Conservation (phyloP, 169 alveolate genomes). For the Plasmodium coatneyi region DNA sequence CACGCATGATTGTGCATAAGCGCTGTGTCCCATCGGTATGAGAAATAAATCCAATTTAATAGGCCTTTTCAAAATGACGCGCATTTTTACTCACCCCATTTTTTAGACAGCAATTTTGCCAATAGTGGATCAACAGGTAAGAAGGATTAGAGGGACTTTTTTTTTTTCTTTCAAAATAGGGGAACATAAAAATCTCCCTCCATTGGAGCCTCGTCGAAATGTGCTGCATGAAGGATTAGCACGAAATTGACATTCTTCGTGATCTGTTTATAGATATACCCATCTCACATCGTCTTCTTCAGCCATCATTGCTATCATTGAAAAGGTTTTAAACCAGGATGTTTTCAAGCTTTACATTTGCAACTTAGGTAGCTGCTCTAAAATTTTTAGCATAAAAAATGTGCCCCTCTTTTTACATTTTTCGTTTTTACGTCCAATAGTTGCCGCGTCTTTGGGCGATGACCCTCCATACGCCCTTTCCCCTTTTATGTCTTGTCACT, state of each 20-base stretch:
- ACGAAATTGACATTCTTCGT: background rate
- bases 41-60: background rate
- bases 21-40: background rate
- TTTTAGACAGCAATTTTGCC: conserved; percentile 57
- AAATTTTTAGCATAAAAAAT: background rate
- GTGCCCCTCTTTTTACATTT: background rate
- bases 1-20: background rate
- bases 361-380: conserved; percentile 34
- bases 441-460: background rate
- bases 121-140: conserved; percentile 71
- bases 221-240: background rate
- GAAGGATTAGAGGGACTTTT: background rate
- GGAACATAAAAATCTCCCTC: background rate
- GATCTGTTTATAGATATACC: background rate
- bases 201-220: background rate
- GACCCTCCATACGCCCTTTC: background rate
- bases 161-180: background rate
- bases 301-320: conserved; percentile 72
- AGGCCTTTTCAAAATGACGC: background rate
- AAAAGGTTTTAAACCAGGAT: conserved; percentile 27
- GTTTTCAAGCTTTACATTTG: conserved; percentile 66
- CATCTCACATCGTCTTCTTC: background rate
- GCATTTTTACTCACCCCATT: background rate
- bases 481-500: background rate
- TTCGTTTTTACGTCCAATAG: background rate